Conservation (phyloP, 1,284 basidiomycete species). For the Naganishia albida region DNA sequence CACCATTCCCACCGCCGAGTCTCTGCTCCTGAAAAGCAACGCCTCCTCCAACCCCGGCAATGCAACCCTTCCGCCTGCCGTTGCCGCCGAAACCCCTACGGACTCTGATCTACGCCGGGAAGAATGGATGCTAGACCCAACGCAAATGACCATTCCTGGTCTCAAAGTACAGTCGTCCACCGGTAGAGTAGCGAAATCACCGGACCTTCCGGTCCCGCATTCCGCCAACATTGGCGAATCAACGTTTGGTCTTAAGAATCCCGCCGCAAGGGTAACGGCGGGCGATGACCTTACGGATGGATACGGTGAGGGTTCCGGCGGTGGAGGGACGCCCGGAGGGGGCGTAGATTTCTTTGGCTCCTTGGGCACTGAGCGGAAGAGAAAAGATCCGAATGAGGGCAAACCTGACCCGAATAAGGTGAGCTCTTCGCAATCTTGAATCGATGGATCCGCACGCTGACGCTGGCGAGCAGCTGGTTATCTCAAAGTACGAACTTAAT, state of each 20-base stretch:
- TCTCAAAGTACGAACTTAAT: constrained; percentile 77
- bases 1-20: constrained; percentile 73
- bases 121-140: constrained; percentile 82
- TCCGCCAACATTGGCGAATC: constrained; percentile 38
- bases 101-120: constrained; percentile 58
- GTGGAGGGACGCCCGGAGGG: constrained; percentile 48
- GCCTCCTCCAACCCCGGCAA: constrained; percentile 57
- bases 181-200: constrained; percentile 22
- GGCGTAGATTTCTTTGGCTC: constrained; percentile 31
- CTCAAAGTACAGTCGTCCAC: constrained; percentile 5
- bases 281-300: constrained; percentile 61
- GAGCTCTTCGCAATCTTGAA: constrained; percentile 37
- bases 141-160: constrained; percentile 33
- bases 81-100: constrained; percentile 56
- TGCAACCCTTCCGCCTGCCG: constrained; percentile 58
- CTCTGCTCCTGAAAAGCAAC: constrained; percentile 67
- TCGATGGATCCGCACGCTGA: neutral
- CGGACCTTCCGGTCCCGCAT: constrained; percentile 38
- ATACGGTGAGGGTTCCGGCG: constrained; percentile 64
- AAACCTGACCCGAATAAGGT: constrained; percentile 73
- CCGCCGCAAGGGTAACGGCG: constrained; percentile 50
- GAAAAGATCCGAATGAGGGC: constrained; percentile 21
- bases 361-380: constrained; percentile 11
- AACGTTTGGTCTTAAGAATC: neutral
- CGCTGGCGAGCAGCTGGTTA: constrained; percentile 43